Evolutionary conservation across 163 green algal species (phyloP), one percentile per base, ranked within the genome.

Genomic region (Volvox carteri): DNA sequence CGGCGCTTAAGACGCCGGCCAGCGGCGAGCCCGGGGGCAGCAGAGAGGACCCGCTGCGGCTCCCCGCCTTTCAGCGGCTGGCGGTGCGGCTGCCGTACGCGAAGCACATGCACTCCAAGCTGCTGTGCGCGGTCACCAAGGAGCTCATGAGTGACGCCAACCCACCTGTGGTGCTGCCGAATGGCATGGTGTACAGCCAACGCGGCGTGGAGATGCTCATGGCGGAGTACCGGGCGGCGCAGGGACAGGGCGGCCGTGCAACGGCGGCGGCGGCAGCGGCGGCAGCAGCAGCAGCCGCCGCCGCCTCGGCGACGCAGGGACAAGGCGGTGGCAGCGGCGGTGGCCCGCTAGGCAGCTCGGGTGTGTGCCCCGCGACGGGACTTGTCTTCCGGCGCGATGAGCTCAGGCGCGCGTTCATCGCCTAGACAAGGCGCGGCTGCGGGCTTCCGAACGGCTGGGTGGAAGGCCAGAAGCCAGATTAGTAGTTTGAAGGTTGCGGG

Each of bases 71-170:
- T 50, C 84, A 75, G 68, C 50, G 90, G 33, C 94, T 99, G 35
- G 97, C 97, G 0, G 88, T 92, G 60, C 90, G 75, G 12, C 93
- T 99, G 88, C 97, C 97, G 0, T 97, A 90, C 77, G 92, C 97
- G 48, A 99, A 99, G 93, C 96, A 98, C 89, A 93, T 95, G 86
- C 95, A 96, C 90, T 97, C 93, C 70, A 98, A 98, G 90, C 95
- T 99, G 46, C 91, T 99, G n/a, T 99, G 97, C 90, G 91, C 90
- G 21, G 92, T 99, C 8, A 98, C 95, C 1, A 88, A 92, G 12
- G 92, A 96, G 48, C 52, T 98, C 30, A 99, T 99, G 96, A 95
- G 95, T n/a, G 98, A 98, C 83, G 91, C 97, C 81, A 99, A 99
- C 91, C 97, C 97, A 41, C 97, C 98, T 3, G 92, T 99, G 83